phyloP scores from a whole-genome alignment of 345 rosid species.

The Orychophragmus violaceus region DNA sequence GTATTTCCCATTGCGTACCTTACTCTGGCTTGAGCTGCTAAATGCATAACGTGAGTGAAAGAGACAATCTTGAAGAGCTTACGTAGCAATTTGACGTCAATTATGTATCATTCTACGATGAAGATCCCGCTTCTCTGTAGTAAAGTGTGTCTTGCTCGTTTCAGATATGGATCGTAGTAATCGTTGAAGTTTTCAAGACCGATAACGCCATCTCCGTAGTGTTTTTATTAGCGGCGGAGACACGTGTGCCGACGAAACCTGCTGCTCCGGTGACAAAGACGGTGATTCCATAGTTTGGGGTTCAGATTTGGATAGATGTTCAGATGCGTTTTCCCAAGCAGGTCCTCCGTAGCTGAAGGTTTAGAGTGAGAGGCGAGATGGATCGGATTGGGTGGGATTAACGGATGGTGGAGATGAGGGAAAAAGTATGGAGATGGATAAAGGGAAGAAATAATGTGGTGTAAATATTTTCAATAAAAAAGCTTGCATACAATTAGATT shows the following conservation, averaged over 20 bases:
- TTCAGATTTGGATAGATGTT: conserved; percentile 59
- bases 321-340: conserved; percentile 63
- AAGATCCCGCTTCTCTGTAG: conserved; percentile 69
- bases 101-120: conserved; percentile 86
- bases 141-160: conserved; percentile 79
- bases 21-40: conserved; percentile 92
- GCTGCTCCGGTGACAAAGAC: conserved; percentile 91
- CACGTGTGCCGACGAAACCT: conserved; percentile 93
- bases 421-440: conserved; percentile 69
- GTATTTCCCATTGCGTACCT: conserved; percentile 90
- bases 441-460: conserved; percentile 60
- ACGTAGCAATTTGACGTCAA: conserved; percentile 59
- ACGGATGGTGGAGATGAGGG: conserved; percentile 64
- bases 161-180: conserved; percentile 80
- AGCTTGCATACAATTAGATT: too few relatives aligned
- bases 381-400: conserved; percentile 51
- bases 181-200: conserved; percentile 88
- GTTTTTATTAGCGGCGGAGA: conserved; percentile 67
- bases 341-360: conserved; percentile 71
- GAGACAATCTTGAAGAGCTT: conserved; percentile 68
- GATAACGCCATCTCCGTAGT: conserved; percentile 82
- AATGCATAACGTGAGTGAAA: conserved; percentile 89
- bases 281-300: conserved; percentile 60
- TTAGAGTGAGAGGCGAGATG: conserved; percentile 77
- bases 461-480: too few relatives aligned